Evolutionary conservation across 257 asterid genomes (phyloP), one percentile per base, ranked within the genome.

Genomic region (Anisodus tanguticus): DNA sequence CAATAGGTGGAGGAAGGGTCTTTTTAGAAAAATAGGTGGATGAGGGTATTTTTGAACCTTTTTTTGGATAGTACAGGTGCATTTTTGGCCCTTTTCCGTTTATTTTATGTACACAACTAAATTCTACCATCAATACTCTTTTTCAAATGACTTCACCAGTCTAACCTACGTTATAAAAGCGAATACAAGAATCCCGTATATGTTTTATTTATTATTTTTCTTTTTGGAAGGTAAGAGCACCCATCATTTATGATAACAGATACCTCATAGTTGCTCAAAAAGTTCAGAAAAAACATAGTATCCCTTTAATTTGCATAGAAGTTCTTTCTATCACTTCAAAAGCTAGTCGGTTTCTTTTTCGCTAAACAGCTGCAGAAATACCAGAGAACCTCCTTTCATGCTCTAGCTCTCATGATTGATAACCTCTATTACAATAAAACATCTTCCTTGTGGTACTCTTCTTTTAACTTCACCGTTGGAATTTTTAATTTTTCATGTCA

Each of bases 241-340:
- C 35, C 39, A 22, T 39, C 8, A 5, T 69, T 53, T 69, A 41
- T 39, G 54, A 39, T 39, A 69, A 69, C 77, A 69, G 78, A 39
- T 39, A 69, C n/a, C 53, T 39, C 51, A 8, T 16, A 68, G 26
- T 68, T 68, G 13, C 31, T 16, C 53, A 68, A 5, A 68, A 68
- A 68, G 4, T 11, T 47, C 51, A 68, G 77, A 70, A 70, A 43
- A 37, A 43, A 55, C 16, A 41, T 16, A 70, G 17, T 17, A 70
- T 43, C 35, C 79, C 79, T 9, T 43, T 19, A 70, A 17, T 43
- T 54, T 68, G 53, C 53, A 68, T 15, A 68, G 53, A 15, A 39
- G 53, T 43, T 55, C 55, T 70, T 70, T 41, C 78, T 70, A 17
- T 70, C 51, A 22, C 55, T 41, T 70, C 79, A 8, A 70, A 70